Evolutionary conservation across 805 yeast genomes (phyloP).

Genomic region (Lipomyces spencermartinsiae): DNA sequence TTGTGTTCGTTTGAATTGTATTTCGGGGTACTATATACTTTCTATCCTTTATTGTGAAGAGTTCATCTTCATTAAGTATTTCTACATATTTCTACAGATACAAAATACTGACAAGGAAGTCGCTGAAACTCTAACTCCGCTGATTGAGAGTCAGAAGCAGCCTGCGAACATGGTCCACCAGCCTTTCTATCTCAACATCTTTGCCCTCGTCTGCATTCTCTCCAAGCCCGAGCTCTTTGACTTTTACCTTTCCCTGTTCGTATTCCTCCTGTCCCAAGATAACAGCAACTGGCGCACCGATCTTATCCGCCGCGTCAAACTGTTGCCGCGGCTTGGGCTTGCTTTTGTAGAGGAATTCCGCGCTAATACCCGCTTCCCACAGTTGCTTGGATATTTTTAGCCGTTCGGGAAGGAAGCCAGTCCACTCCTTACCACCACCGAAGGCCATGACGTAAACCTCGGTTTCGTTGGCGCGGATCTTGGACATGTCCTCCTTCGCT

Average conservation of each 20-base stretch:
- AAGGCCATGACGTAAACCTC: slow-evolving; percentile 97
- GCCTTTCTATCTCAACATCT: slow-evolving; percentile 25
- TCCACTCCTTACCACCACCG: slow-evolving; percentile 98
- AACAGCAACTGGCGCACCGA: slow-evolving; percentile 89
- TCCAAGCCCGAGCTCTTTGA: slow-evolving; percentile 88
- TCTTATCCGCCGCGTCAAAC: slow-evolving; percentile 95
- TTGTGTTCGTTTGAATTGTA: neutral
- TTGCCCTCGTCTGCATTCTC: slow-evolving; percentile 88
- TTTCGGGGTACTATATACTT: neutral
- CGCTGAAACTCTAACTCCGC: neutral
- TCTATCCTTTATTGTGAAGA: neutral
- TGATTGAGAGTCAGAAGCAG: slow-evolving; percentile 4
- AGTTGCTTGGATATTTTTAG: slow-evolving; percentile 81
- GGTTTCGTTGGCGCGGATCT: slow-evolving; percentile 82
- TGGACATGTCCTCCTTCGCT: slow-evolving; percentile 69
- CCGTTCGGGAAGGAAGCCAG: slow-evolving; percentile 89
- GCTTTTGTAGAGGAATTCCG: slow-evolving; percentile 89
- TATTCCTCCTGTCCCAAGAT: slow-evolving; percentile 95
- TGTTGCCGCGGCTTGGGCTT: slow-evolving; percentile 96
- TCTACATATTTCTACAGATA: neutral
- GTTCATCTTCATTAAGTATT: neutral
- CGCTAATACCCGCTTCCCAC: slow-evolving; percentile 88
- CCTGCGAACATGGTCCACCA: slow-evolving; percentile 22
- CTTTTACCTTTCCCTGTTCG: slow-evolving; percentile 78
- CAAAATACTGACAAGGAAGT: neutral